phyloP scores from a whole-genome alignment of 768 basidiomycete species.

The Phallus indusiatus region DNA sequence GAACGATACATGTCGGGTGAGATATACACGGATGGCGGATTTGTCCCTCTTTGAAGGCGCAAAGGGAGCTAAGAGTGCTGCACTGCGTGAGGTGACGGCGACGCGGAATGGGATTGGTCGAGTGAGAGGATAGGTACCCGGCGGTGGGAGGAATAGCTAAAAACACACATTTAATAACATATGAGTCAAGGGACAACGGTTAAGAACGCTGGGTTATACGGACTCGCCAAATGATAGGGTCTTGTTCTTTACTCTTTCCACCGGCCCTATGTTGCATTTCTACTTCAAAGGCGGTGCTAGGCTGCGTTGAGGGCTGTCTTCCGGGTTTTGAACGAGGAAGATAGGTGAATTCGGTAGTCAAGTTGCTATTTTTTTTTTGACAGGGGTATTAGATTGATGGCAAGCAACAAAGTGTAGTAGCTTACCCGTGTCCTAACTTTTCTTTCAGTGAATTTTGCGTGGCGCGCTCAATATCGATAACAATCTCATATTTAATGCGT shows the following conservation, averaged over 20 bases:
- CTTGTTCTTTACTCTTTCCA: background rate
- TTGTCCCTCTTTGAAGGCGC: slow-evolving; percentile 12
- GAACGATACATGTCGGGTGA: slow-evolving; percentile 58
- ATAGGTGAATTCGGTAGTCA: slow-evolving; percentile 57
- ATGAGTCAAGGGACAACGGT: too few relatives aligned
- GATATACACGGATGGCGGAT: slow-evolving; percentile 41
- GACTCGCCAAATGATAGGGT: slow-evolving; percentile 9
- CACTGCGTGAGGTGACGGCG: slow-evolving; percentile 52
- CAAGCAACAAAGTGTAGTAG: background rate
- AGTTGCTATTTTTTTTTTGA: slow-evolving; percentile 26
- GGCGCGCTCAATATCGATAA: slow-evolving; percentile 31
- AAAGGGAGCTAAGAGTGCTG: slow-evolving; percentile 12
- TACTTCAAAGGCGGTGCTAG: slow-evolving; percentile 18
- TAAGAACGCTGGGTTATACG: too few relatives aligned
- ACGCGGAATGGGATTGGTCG: slow-evolving; percentile 62
- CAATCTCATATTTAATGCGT: slow-evolving; percentile 52
- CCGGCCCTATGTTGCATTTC: slow-evolving; percentile 1
- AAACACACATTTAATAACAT: too few relatives aligned
- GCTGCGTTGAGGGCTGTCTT: slow-evolving; percentile 36
- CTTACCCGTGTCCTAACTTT: background rate
- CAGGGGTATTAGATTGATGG: background rate
- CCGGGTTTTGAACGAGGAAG: slow-evolving; percentile 57
- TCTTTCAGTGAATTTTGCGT: slow-evolving; percentile 4
- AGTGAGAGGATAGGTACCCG: slow-evolving; percentile 47
- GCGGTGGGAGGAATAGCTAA: slow-evolving; percentile 47